Percentiles rank a stretch among this genome's conserved stretches.
These are phyloP conservation scores for Starmerella apicola DNA, from an alignment of 805 yeast species.

Conservation along the genomic window DNA sequence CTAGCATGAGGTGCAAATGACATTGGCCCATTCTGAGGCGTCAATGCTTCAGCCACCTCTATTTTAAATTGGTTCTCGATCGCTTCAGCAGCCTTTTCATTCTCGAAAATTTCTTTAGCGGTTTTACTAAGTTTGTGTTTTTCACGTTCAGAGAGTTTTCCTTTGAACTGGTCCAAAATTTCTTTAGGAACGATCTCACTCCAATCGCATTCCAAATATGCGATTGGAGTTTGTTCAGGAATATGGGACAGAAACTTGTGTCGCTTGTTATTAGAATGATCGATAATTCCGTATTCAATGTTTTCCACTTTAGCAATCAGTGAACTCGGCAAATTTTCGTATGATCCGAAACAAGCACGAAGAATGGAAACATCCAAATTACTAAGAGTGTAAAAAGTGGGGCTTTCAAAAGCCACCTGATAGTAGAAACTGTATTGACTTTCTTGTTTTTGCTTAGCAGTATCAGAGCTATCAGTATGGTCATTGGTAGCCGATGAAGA, in stretches of 20 bases:
- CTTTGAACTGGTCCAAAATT: slow-evolving; percentile 20
- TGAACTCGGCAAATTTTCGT: slow-evolving; percentile 54
- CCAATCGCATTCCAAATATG: slow-evolving; percentile 84
- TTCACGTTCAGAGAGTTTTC: slow-evolving; percentile 21
- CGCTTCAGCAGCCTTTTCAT: slow-evolving; percentile 25
- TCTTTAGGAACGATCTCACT: slow-evolving; percentile 27
- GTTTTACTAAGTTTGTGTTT: slow-evolving; percentile 17
- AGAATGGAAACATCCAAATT: slow-evolving; percentile 70
- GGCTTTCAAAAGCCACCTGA: slow-evolving; percentile 61
- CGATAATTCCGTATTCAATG: slow-evolving; percentile 53
- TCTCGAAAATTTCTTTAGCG: slow-evolving; percentile 23
- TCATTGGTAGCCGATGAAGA: not conserved
- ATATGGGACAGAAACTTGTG: slow-evolving; percentile 67
- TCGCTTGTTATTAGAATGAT: slow-evolving; percentile 36
- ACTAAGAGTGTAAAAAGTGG: slow-evolving; percentile 56
- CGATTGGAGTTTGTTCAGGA: slow-evolving; percentile 76
- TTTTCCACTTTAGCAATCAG: slow-evolving; percentile 55
- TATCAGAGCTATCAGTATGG: not conserved
- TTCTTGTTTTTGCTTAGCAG: slow-evolving; percentile 1
- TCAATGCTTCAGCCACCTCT: slow-evolving; percentile 21
- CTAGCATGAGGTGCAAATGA: slow-evolving; percentile 2
- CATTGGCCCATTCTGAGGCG: slow-evolving; percentile 8
- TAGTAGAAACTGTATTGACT: slow-evolving; percentile 42
- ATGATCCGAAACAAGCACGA: slow-evolving; percentile 47
- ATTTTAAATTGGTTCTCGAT: slow-evolving; percentile 29